phyloP scores from a whole-genome alignment of 306 rosid genomes.

The Trifolium fragiferum region DNA sequence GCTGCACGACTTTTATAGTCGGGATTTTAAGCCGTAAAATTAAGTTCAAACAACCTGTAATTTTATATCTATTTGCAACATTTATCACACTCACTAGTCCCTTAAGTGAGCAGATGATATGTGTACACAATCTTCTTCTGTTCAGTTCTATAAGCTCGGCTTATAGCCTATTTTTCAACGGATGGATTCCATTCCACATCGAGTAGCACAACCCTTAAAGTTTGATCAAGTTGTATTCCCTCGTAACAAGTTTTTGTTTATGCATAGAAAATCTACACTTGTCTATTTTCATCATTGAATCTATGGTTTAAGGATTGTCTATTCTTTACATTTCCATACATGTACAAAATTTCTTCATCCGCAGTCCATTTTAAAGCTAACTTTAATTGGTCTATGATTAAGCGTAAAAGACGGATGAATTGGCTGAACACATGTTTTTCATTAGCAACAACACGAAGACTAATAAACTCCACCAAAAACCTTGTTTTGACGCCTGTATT shows the following conservation, averaged over 20 bases:
- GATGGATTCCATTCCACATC: slow-evolving; percentile 57
- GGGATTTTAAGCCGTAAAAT: slow-evolving; percentile 30
- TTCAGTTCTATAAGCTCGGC: slow-evolving; percentile 46
- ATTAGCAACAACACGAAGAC: slow-evolving; percentile 15
- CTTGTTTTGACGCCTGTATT: too few relatives aligned
- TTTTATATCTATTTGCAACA: slow-evolving; percentile 41
- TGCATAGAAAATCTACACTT: slow-evolving; percentile 45
- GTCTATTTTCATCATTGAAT: slow-evolving; percentile 42
- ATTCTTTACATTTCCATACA: slow-evolving; percentile 36
- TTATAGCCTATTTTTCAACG: slow-evolving; percentile 49
- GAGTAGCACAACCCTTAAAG: too few relatives aligned
- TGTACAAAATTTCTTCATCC: slow-evolving; percentile 30
- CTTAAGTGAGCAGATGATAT: slow-evolving; percentile 46
- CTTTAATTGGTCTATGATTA: background rate
- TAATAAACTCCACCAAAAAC: background rate
- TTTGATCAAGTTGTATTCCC: slow-evolving; percentile 46
- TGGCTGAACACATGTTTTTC: slow-evolving; percentile 42
- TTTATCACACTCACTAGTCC: slow-evolving; percentile 35
- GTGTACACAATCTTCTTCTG: slow-evolving; percentile 44
- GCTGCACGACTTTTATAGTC: background rate
- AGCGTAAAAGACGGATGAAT: background rate
- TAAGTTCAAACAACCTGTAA: slow-evolving; percentile 42
- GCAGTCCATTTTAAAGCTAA: background rate
- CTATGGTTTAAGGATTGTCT: slow-evolving; percentile 31
- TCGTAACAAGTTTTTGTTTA: slow-evolving; percentile 49